Percentiles rank a stretch among this genome's conserved stretches.
These are phyloP conservation scores for Metschnikowia drakensbergensis DNA, from an alignment of 805 yeast species.

Conservation along the genomic window DNA sequence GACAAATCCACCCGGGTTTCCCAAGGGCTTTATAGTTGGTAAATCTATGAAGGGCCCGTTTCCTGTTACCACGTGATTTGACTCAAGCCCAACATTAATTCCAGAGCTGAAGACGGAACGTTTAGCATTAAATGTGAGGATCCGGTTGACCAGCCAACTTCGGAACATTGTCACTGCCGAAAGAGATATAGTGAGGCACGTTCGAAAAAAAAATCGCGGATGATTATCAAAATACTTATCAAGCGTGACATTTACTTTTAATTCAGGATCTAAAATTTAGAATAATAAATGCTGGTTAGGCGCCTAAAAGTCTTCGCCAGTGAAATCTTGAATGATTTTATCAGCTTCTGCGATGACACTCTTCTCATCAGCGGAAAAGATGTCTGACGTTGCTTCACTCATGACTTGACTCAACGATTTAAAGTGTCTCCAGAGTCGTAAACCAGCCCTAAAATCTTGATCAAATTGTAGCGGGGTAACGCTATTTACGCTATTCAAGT, in stretches of 20 bases:
- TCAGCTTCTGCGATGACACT: slow-evolving; percentile 27
- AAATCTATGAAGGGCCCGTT: slow-evolving; percentile 14
- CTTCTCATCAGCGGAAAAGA: slow-evolving; percentile 24
- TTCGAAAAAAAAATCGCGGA: not conserved
- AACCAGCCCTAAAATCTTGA: slow-evolving; percentile 30
- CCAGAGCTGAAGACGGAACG: not conserved
- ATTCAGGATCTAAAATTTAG: not conserved
- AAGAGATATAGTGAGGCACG: not conserved
- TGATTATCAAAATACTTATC: not conserved
- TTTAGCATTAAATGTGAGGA: not conserved
- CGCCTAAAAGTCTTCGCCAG: not conserved
- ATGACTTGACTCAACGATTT: slow-evolving; percentile 24
- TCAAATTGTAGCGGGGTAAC: slow-evolving; percentile 30
- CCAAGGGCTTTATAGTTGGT: slow-evolving; percentile 9
- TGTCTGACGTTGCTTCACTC: slow-evolving; percentile 24
- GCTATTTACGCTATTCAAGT: slow-evolving; percentile 40
- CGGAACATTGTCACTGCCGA: not conserved
- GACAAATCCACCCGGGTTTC: slow-evolving; percentile 6
- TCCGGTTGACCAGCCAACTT: not conserved
- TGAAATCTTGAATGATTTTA: slow-evolving; percentile 10
- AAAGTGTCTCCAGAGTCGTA: slow-evolving; percentile 35
- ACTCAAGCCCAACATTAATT: not conserved
- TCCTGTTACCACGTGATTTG: slow-evolving; percentile 10
- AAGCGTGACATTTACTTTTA: not conserved
- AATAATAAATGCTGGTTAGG: too few species aligned